Base-by-base conservation (phyloP, 805 yeast genomes). In the Kluyveromyces nonfermentans region DNA sequence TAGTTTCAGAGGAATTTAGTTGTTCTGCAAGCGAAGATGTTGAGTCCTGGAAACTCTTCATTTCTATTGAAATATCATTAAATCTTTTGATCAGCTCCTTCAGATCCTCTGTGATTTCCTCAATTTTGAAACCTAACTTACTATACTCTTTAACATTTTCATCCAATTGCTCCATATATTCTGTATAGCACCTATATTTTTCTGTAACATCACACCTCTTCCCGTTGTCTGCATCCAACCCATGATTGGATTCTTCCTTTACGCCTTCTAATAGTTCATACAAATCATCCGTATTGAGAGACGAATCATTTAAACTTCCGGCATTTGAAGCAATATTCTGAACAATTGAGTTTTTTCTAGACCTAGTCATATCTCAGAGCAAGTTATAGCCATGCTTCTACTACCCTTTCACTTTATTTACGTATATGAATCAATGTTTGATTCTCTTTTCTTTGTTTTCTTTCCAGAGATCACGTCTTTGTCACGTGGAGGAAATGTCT, bases 331-430 rank as follows among this genome's bases (percentile, higher is more conserved):
- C 87, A 38, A 81, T 78, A 25, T 67, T 62, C 41, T 77, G 77
- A 1, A 81, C 86, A 47, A 80, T 73, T 2, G 88, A 80, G 46
- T 74, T 72, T 43, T 80, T 71, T 54, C 87, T 67, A 7, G 71
- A 68, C 47, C 79, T 63, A 2, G 47, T 44, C 58, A 52, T 55
- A 5, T 20, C 16, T 20, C 20, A 25, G 28, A 28, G 14, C n/a
- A 41, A 25, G 7, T 4, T 25, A 25, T 10, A 4, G 30, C 12
- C 7, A 25, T 10, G 12, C 30, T 4, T 10, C 30, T 25, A 25
- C 7, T 3, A 14, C 4, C 12, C 9, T 25, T 25, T 25, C 14
- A 10, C 30, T 10, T 25, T 25, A 10, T 6, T 14, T 25, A 10
- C 30, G 7, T 14, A 10, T 6, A 25, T 4, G 9, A 2, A 6